Conservation (phyloP, 371 early-diverging fungal species). For the Rhizopus delemar region DNA sequence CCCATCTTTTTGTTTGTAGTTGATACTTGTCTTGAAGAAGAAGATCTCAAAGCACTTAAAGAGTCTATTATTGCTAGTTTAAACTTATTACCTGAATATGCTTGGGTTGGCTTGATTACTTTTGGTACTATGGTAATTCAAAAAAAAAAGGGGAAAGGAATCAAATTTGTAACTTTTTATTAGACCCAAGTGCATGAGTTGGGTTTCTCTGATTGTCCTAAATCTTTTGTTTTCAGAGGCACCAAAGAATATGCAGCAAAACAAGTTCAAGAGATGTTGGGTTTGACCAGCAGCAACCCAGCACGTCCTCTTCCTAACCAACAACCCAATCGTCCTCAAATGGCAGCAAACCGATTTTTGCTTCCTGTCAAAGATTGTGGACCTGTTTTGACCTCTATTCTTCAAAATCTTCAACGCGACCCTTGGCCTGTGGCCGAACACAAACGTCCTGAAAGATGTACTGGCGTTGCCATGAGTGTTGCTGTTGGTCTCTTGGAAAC, state of each 20-base stretch:
- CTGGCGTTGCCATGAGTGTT: slow-evolving; percentile 96
- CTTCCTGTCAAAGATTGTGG: slow-evolving; percentile 92
- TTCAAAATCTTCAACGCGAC: slow-evolving; percentile 96
- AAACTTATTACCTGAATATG: slow-evolving; percentile 90
- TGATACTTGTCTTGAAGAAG: slow-evolving; percentile 96
- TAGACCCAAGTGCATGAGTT: slow-evolving; percentile 93
- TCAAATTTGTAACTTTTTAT: not conserved
- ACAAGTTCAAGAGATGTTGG: slow-evolving; percentile 96
- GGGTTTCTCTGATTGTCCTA: slow-evolving; percentile 93
- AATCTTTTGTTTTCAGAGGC: slow-evolving; percentile 98
- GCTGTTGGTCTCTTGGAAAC: slow-evolving; percentile 94
- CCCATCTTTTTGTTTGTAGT: slow-evolving; percentile 98
- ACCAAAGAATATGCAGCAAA: slow-evolving; percentile 94
- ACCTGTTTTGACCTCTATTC: slow-evolving; percentile 89
- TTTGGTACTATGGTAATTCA: slow-evolving; percentile 96
- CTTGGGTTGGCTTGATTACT: slow-evolving; percentile 96
- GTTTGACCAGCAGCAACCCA: slow-evolving; percentile 57
- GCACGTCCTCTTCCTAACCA: slow-evolving; percentile 52
- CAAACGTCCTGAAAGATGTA: slow-evolving; percentile 94
- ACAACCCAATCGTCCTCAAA: slow-evolving; percentile 58
- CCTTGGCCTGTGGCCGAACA: slow-evolving; percentile 98
- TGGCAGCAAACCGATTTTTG: slow-evolving; percentile 78
- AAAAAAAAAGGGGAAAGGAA: not conserved
- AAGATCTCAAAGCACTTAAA: slow-evolving; percentile 95
- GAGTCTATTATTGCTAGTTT: slow-evolving; percentile 90